A percentile compares a stretch with the other conserved stretches of the same genome.
Evolutionary conservation across 768 basidiomycete genomes (phyloP).

Genomic region (Pulveroboletus sp.): DNA sequence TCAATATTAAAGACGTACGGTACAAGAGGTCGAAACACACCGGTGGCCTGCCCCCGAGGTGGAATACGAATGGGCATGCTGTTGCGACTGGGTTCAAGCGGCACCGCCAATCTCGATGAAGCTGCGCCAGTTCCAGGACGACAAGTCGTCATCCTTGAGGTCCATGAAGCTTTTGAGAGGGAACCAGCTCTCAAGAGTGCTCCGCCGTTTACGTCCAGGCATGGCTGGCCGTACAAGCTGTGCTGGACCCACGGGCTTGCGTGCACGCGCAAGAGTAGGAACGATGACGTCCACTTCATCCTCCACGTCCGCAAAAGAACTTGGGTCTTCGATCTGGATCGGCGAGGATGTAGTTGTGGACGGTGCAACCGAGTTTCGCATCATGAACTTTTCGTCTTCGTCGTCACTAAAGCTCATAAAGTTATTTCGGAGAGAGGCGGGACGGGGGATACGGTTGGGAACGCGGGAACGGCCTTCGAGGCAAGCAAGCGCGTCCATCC

Average conservation of each 20-base stretch:
- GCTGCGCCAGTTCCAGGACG: conserved; percentile 55
- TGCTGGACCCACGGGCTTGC: conserved; percentile 8
- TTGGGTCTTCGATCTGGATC: conserved; percentile 19
- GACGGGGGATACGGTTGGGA: conserved; percentile 17
- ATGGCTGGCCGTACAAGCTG: conserved; percentile 5
- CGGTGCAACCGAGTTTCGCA: neutral
- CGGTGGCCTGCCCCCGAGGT: conserved; percentile 5
- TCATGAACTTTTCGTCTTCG: conserved; percentile 40
- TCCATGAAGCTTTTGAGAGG: conserved; percentile 64
- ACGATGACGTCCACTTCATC: conserved; percentile 28
- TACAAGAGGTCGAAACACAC: conserved; percentile 1
- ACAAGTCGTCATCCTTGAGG: conserved; percentile 45
- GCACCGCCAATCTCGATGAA: conserved; percentile 53
- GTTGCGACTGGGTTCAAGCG: neutral
- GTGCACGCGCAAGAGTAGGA: conserved; percentile 12
- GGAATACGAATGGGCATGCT: neutral
- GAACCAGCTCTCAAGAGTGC: conserved; percentile 49
- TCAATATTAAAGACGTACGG: conserved; percentile 6
- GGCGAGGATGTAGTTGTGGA: conserved; percentile 8
- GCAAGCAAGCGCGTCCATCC: conserved; percentile 57
- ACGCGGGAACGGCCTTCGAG: conserved; percentile 50
- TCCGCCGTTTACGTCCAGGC: conserved; percentile 30
- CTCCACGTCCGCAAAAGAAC: conserved; percentile 29
- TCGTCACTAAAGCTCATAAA: conserved; percentile 71
- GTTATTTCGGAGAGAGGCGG: conserved; percentile 33